Evolutionary conservation across 768 basidiomycete species (phyloP), one percentile per base, ranked within the genome.

Genomic region (Pulveroboletus frians): DNA sequence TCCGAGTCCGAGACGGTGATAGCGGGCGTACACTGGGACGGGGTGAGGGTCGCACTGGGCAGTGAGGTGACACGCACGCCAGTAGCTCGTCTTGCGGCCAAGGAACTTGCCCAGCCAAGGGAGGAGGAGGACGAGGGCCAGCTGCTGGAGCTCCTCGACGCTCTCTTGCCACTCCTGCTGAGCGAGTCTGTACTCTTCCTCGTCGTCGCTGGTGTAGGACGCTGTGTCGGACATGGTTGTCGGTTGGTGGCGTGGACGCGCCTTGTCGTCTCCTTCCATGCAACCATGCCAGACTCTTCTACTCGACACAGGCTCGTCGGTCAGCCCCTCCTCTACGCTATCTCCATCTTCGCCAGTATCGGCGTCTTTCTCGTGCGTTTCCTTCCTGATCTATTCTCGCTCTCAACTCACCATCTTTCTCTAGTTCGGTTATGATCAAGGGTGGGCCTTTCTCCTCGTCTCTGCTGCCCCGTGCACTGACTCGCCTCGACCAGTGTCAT

Each of bases 151-250:
- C 65, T 96, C 92, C 52, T 83, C 71, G 43, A 95, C 61, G 60
- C 86, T 89, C 67, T 96, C 93, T 60, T 92, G 85, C 93, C 93
- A 95, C 71, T 96, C 93, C 64, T 86, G 78, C 67, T 93, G 88
- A 3, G 88, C 87, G 40, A 85, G 72, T 35, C 75, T 79, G 57
- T 80, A 81, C 59, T 92, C 88, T 50, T 88, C 86, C 54, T 84
- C 83, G 32, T 67, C 63, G 65, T 83, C 86, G 54, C 82, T 79
- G 26, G 58, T 60, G 63, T 79, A 80, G 30, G 78, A 81, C 17
- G 49, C 52, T 37, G 78, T 66, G 69, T 88, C 85, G 50, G 85
- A 26, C 23, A 26, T 26, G 23, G 23, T 26, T 6, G 23, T 26
- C 23, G 23, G 23, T 26, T 6, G 23, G 23, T 26, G 23, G 23